Percentiles rank a stretch among this genome's conserved stretches.
phyloP scores from a whole-genome alignment of 139 green algal species.

The Gonium pectorale region DNA sequence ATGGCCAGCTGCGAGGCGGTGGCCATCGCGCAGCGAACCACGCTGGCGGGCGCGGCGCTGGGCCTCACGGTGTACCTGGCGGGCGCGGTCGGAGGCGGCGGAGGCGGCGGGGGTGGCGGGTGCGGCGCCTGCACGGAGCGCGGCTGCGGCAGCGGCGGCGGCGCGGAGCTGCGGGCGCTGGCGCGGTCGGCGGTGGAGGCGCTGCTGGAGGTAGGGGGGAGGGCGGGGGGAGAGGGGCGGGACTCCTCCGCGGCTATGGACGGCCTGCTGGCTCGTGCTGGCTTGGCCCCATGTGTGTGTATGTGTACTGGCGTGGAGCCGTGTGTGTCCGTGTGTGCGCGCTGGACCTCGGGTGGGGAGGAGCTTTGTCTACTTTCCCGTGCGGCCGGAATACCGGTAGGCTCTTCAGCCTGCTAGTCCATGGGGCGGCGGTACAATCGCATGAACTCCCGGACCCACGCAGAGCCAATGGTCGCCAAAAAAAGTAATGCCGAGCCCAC shows the following conservation, averaged over 20 bases:
- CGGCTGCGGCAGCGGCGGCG: neutral
- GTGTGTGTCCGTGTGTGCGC: neutral
- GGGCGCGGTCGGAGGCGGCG: conserved; percentile 15
- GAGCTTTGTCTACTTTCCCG: no score
- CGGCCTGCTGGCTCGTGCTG: no score
- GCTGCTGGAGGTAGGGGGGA: neutral
- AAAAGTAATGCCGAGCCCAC: no score
- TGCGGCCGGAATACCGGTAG: no score
- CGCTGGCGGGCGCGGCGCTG: conserved; percentile 61
- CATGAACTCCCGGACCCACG: no score
- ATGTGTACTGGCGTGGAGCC: no score
- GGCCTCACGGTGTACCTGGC: conserved; percentile 71
- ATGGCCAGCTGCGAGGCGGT: conserved; percentile 75
- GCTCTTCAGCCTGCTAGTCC: no score
- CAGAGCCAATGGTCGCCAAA: no score
- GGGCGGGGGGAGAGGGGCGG: neutral
- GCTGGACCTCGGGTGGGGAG: no score
- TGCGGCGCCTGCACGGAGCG: neutral
- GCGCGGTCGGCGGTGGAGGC: conserved; percentile 8
- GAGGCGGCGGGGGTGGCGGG: neutral
- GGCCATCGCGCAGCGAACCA: conserved; percentile 64
- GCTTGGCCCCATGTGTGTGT: no score
- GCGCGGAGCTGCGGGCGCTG: conserved; percentile 3
- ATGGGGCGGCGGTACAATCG: no score
- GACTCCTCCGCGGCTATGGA: neutral